Evolutionary conservation across 192 early-diverging fungal species (phyloP).

Genomic region (Backusella tuberculispora): DNA sequence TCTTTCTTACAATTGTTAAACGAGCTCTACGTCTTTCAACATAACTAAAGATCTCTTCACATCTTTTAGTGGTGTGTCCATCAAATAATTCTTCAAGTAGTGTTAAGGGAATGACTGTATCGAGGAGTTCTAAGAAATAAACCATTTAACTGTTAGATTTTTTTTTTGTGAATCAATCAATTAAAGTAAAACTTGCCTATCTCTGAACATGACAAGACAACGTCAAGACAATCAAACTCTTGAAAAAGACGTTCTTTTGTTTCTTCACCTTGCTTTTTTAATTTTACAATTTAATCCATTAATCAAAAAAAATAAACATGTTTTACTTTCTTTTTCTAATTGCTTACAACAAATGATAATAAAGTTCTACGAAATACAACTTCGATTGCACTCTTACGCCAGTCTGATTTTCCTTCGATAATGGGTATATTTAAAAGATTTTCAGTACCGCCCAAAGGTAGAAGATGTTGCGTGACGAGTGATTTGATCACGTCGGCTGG

Average conservation of each 20-base stretch:
- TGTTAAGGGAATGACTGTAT: slow-evolving; percentile 54
- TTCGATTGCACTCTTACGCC: slow-evolving; percentile 39
- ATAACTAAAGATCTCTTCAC: slow-evolving; percentile 64
- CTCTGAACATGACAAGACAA: slow-evolving; percentile 23
- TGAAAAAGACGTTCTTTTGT: not conserved
- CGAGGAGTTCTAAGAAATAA: slow-evolving; percentile 35
- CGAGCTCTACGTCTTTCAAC: slow-evolving; percentile 58
- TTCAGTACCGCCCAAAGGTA: slow-evolving; percentile 30
- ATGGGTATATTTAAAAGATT: slow-evolving; percentile 19
- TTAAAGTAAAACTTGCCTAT: slow-evolving; percentile 8
- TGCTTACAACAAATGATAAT: slow-evolving; percentile 30
- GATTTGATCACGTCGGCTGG: slow-evolving; percentile 9
- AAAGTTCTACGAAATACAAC: slow-evolving; percentile 28
- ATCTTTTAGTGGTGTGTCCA: slow-evolving; percentile 57
- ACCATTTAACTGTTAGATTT: too few species aligned
- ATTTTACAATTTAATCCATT: not conserved
- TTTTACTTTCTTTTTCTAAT: not conserved
- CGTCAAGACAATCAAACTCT: slow-evolving; percentile 21
- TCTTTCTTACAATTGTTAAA: slow-evolving; percentile 56
- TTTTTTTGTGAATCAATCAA: not conserved
- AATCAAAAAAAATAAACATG: not conserved
- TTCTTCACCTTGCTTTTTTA: not conserved
- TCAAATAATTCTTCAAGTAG: slow-evolving; percentile 75
- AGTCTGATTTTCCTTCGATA: slow-evolving; percentile 33
- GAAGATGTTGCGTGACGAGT: slow-evolving; percentile 20